phyloP scores from a whole-genome alignment of 1,284 basidiomycete genomes.

The Ceratobasidium sp. region DNA sequence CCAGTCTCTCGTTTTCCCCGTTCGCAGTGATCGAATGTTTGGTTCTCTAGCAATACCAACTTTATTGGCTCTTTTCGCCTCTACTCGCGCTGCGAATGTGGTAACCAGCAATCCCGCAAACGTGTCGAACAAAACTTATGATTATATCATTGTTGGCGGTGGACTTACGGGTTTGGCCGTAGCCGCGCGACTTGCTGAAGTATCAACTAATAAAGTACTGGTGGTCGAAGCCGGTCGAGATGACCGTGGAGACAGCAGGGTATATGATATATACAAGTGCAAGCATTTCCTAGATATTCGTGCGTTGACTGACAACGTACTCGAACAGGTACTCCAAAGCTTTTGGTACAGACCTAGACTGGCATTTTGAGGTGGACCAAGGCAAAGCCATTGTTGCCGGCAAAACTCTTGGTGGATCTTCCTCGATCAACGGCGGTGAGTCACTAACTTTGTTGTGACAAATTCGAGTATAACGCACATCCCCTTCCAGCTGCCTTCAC shows the following conservation, averaged over 20 bases:
- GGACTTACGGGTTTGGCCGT: constrained; percentile 69
- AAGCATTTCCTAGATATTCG: constrained; percentile 41
- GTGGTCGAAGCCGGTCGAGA: constrained; percentile 66
- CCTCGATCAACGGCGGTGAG: constrained; percentile 65
- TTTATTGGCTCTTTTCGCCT: background rate
- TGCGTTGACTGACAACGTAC: too few relatives aligned
- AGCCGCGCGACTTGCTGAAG: constrained; percentile 66
- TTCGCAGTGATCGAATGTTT: too few relatives aligned
- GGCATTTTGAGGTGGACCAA: constrained; percentile 59
- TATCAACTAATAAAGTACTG: constrained; percentile 60
- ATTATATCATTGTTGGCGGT: constrained; percentile 73
- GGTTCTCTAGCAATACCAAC: too few relatives aligned
- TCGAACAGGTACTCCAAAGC: constrained; percentile 46
- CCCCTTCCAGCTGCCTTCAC: constrained; percentile 47
- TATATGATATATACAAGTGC: constrained; percentile 61
- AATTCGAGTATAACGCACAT: background rate
- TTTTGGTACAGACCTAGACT: constrained; percentile 59
- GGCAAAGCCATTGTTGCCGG: constrained; percentile 59
- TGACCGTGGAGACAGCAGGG: constrained; percentile 55
- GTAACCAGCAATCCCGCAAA: constrained; percentile 19
- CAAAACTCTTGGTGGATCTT: constrained; percentile 65
- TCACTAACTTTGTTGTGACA: constrained; percentile 48
- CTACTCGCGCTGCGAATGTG: background rate
- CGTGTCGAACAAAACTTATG: constrained; percentile 53
- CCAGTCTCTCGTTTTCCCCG: too few relatives aligned